These are phyloP conservation scores for Pythium myriotylum DNA, from an alignment of 352 stramenopile genomes.

Conservation along the genomic window DNA sequence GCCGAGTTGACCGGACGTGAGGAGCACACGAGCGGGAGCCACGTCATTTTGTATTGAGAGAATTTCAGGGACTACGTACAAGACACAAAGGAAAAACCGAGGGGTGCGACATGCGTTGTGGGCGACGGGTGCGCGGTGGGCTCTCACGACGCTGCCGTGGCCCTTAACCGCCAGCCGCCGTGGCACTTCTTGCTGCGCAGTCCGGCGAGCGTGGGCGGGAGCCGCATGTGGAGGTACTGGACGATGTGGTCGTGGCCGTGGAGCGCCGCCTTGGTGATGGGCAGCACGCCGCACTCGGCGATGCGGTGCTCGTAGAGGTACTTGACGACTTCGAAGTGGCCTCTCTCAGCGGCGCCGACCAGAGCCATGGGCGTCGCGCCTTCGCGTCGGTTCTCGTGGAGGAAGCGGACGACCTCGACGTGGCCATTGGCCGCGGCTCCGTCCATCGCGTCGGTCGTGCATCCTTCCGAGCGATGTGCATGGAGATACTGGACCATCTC, in stretches of 20 bases:
- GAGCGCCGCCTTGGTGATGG: conserved; percentile 3
- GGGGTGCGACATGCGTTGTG: neutral
- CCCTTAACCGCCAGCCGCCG: too few species aligned
- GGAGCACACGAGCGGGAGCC: neutral
- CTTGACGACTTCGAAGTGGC: conserved; percentile 1
- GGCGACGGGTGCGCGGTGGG: neutral
- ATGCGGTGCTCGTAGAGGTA: neutral
- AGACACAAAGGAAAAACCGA: too few species aligned
- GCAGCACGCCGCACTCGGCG: neutral
- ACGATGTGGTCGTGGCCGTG: conserved; percentile 3
- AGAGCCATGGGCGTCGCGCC: neutral
- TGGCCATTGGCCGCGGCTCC: neutral
- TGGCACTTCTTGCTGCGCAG: conserved; percentile 1
- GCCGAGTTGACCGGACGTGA: neutral
- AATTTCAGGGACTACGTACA: too few species aligned
- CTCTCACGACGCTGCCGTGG: neutral
- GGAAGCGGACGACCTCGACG: neutral
- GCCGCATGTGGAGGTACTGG: neutral
- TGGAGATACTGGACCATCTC: neutral
- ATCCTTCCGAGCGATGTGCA: neutral
- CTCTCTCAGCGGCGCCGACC: neutral
- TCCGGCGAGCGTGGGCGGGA: neutral
- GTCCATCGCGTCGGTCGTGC: neutral
- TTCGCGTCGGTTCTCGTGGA: conserved; percentile 1
- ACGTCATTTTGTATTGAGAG: neutral